Evolutionary conservation across 495 filamentous ascomycete species (phyloP), one percentile per base, ranked within the genome.

Genomic region (Penicillium soppii): DNA sequence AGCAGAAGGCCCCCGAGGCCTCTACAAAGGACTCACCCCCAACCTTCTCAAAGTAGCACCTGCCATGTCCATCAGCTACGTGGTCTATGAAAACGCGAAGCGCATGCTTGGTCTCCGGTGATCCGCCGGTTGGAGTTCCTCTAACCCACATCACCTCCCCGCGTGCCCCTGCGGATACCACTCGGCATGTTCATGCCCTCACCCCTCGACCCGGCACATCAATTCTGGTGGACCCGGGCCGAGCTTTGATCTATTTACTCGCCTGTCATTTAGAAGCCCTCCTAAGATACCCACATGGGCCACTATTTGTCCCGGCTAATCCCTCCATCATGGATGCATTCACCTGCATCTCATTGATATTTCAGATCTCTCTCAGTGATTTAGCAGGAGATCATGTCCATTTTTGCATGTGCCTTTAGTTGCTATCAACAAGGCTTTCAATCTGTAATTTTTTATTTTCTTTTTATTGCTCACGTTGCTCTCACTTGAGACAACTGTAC

Each of bases 31-130:
- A 2, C 74, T 97, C 51, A 96, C 92, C 22, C 94, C 94, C 21
- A 99, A 97, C 60, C 79, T 99, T 16, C 78, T 97, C 58, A 99
- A 99, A 71, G 94, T 99, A 27, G 91, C 92, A 7, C 94, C 94
- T 0, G 92, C 94, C 39, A 89, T 99, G 20, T 95, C 89, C 52
- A 99, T 99, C 68, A 91, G 92, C 35, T 98, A 96, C 76, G 88
- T 97, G 66, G 91, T 94, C 42, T 98, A 98, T 66, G 94, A 98
- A 69, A 96, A 97, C 62, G 82, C 89, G 43, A 98, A 98, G 75
- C 82, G 80, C 46, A 65, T 86, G 22, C 73, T 97, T 53, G 80
- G 84, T 17, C 72, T 97, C 50, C 83, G 72, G 55, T 92, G 65
- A 79, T 54, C 27, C n/a, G 27, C 38, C 15, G 8, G 13, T n/a